phyloP scores from a whole-genome alignment of 2,329 filamentous ascomycete genomes.

The Akanthomyces lecanii region DNA sequence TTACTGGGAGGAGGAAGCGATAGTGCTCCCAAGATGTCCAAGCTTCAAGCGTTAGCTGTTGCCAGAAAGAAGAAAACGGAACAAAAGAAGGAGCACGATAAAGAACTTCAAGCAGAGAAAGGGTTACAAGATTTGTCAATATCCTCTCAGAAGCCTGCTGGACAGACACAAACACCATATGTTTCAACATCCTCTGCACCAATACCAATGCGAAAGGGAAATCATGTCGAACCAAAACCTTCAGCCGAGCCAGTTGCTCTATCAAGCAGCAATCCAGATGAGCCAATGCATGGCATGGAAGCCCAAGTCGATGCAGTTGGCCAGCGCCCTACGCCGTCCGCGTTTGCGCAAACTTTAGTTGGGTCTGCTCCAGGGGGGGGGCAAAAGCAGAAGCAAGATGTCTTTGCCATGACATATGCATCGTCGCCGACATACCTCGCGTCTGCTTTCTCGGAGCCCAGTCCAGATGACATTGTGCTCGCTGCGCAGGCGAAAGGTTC shows the following conservation, averaged over 20 bases:
- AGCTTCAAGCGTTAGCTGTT: conserved; percentile 84
- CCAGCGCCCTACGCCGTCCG: conserved; percentile 40
- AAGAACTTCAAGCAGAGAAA: conserved; percentile 24
- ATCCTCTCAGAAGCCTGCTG: conserved; percentile 21
- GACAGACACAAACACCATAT: not conserved
- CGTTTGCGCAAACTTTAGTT: conserved; percentile 53
- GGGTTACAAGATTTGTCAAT: conserved; percentile 32
- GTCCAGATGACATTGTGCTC: conserved; percentile 85
- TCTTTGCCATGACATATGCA: conserved; percentile 47
- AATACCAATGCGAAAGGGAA: not conserved
- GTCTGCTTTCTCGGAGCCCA: conserved; percentile 75
- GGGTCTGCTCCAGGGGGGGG: conserved; percentile 35
- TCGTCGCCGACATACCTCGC: conserved; percentile 45
- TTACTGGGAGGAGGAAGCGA: conserved; percentile 70
- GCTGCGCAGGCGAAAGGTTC: conserved; percentile 88
- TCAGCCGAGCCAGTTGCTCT: not conserved
- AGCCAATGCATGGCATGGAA: not conserved
- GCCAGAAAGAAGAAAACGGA: conserved; percentile 79
- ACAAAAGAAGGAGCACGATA: conserved; percentile 44
- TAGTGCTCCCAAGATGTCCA: conserved; percentile 69
- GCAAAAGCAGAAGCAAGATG: conserved; percentile 28
- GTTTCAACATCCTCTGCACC: not conserved
- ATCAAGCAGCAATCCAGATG: not conserved
- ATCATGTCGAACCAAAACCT: not conserved
- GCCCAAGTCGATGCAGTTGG: not conserved